These are phyloP conservation scores for Tephrocybe sp. DNA, from an alignment of 768 basidiomycete genomes.

Conservation along the genomic window DNA sequence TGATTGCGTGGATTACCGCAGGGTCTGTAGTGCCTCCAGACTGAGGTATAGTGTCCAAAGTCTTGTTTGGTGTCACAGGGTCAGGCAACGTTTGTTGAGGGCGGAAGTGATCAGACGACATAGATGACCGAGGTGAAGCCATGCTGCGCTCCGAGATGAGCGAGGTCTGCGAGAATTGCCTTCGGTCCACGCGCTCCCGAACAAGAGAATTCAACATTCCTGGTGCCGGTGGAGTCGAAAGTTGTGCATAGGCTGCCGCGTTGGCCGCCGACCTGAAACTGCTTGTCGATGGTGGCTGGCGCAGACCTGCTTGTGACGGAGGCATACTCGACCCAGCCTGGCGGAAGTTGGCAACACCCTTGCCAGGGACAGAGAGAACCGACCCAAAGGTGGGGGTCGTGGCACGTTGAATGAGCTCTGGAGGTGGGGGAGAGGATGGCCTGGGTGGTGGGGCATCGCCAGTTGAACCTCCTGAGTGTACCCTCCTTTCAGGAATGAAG, in stretches of 20 bases:
- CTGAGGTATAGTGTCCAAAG: conserved; percentile 41
- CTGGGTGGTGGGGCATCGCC: conserved; percentile 74
- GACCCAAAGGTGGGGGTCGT: conserved; percentile 80
- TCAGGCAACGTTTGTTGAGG: conserved; percentile 32
- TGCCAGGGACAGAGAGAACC: conserved; percentile 54
- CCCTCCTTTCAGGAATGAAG: conserved; percentile 70
- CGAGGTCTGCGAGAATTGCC: conserved; percentile 66
- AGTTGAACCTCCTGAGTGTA: conserved; percentile 36
- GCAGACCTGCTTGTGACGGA: conserved; percentile 60
- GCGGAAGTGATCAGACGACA: conserved; percentile 72
- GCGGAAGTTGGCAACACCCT: conserved; percentile 44
- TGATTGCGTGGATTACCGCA: conserved; percentile 90
- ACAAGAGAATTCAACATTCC: conserved; percentile 47
- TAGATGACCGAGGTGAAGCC: conserved; percentile 74
- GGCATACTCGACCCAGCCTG: conserved; percentile 77
- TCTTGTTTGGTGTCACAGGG: conserved; percentile 47
- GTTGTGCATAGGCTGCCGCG: conserved; percentile 50
- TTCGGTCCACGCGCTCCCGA: conserved; percentile 46
- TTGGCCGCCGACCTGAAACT: conserved; percentile 79
- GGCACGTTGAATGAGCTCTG: conserved; percentile 89
- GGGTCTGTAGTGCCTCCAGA: conserved; percentile 70
- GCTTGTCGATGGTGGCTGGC: conserved; percentile 72
- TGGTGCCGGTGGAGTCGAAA: conserved; percentile 34
- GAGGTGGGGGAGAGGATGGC: conserved; percentile 89
- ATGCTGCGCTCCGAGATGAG: conserved; percentile 67